Percentiles rank a stretch among this genome's conserved stretches.
Conservation (phyloP, 2,329 filamentous ascomycete species). For the Fusarium irregulare region DNA sequence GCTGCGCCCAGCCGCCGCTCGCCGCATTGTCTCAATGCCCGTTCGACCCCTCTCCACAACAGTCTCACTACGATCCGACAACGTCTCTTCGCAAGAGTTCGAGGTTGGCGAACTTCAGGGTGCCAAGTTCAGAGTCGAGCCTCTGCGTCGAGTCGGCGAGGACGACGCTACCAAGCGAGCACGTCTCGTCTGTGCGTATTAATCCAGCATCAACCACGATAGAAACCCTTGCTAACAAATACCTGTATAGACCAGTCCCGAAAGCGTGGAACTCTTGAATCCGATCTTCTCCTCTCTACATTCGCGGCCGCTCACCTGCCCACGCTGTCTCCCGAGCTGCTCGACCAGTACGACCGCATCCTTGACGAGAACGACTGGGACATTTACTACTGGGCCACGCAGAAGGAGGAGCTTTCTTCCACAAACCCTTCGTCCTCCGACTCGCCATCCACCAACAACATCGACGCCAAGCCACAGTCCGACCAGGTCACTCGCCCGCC, state of each 20-base stretch:
- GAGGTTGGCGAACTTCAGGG: slow-evolving; percentile 89
- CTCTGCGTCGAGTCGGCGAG: slow-evolving; percentile 86
- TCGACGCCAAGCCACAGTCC: slow-evolving; percentile 41
- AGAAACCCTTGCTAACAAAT: neutral
- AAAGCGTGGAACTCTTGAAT: slow-evolving; percentile 95
- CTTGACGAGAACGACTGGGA: slow-evolving; percentile 99
- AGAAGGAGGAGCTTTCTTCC: slow-evolving; percentile 69
- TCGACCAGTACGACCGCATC: slow-evolving; percentile 89
- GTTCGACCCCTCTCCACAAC: slow-evolving; percentile 40
- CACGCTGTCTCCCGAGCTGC: slow-evolving; percentile 77
- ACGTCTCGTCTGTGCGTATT: slow-evolving; percentile 73
- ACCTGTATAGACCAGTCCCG: slow-evolving; percentile 79
- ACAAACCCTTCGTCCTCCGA: slow-evolving; percentile 50
- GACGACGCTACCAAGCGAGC: slow-evolving; percentile 88
- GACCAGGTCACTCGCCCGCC: slow-evolving; percentile 52
- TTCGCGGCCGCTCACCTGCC: slow-evolving; percentile 86
- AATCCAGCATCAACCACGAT: neutral
- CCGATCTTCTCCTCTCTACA: slow-evolving; percentile 94
- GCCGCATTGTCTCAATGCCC: slow-evolving; percentile 35
- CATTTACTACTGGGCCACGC: slow-evolving; percentile 99
- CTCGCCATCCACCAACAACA: slow-evolving; percentile 24
- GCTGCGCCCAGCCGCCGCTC: slow-evolving; percentile 34
- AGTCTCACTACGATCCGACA: slow-evolving; percentile 32
- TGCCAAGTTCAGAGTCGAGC: slow-evolving; percentile 87
- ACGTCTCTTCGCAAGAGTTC: slow-evolving; percentile 64